Evolutionary conservation across 768 basidiomycete species (phyloP).

Genomic region (Dendrothele bispora): DNA sequence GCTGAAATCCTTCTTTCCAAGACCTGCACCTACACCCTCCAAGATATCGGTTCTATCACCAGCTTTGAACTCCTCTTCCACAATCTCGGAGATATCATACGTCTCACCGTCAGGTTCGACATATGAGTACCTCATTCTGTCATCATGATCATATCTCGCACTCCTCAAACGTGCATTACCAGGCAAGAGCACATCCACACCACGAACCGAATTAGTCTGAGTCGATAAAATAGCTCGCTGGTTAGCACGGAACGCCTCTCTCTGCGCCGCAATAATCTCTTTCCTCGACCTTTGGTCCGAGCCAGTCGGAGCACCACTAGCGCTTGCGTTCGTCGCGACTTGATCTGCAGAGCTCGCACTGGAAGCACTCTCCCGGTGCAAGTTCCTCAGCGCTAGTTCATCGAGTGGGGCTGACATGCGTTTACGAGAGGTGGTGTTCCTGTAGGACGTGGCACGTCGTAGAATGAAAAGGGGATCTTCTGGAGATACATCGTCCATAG

Average conservation of each 20-base stretch:
- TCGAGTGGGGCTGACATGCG: conserved; percentile 78
- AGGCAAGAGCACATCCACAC: conserved; percentile 85
- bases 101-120: conserved; percentile 89
- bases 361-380: conserved; percentile 68
- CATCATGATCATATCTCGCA: conserved; percentile 67
- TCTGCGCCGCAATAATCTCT: conserved; percentile 92
- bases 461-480: conserved; percentile 91
- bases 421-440: conserved; percentile 66
- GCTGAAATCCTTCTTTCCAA: conserved; percentile 57
- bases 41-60: conserved; percentile 56
- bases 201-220: conserved; percentile 80
- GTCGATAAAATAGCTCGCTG: conserved; percentile 79
- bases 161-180: conserved; percentile 86
- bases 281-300: conserved; percentile 58
- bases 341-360: conserved; percentile 57
- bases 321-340: conserved; percentile 26
- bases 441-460: conserved; percentile 77
- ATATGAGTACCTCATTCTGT: conserved; percentile 89
- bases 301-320: conserved; percentile 29
- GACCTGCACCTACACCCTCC: conserved; percentile 58
- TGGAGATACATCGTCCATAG: conserved; percentile 68
- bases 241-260: conserved; percentile 81
- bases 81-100: conserved; percentile 90
- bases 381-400: conserved; percentile 75
- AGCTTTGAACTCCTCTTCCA: conserved; percentile 82